Percentiles rank a stretch among this genome's conserved stretches.
Conservation (phyloP, 192 early-diverging fungal species). For the Phycomyces blakesleeanus region DNA sequence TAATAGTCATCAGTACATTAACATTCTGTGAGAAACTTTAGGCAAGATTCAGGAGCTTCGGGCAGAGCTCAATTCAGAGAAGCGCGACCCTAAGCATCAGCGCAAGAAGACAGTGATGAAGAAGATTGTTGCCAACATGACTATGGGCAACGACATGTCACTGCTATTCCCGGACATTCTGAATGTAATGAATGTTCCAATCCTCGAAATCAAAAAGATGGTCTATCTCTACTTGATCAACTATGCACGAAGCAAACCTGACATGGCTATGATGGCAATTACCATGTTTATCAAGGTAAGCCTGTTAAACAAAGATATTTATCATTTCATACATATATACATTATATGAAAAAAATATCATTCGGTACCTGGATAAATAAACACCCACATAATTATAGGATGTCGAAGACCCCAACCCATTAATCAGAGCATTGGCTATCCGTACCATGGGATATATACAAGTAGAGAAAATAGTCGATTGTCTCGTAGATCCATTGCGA, state of each 20-base stretch:
- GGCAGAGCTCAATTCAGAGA: slow-evolving; percentile 81
- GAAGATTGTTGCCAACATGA: slow-evolving; percentile 99
- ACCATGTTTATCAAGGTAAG: slow-evolving; percentile 80
- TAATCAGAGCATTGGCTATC: slow-evolving; percentile 93
- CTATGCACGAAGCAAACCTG: slow-evolving; percentile 89
- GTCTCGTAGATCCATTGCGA: slow-evolving; percentile 81
- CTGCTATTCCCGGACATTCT: slow-evolving; percentile 90
- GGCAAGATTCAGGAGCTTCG: slow-evolving; percentile 91
- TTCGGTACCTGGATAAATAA: background rate
- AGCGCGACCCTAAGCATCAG: slow-evolving; percentile 73
- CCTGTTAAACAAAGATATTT: too few species aligned
- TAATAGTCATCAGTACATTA: background rate
- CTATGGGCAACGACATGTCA: slow-evolving; percentile 99
- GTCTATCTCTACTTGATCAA: slow-evolving; percentile 97
- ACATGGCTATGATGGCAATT: slow-evolving; percentile 90
- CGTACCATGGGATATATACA: slow-evolving; percentile 97
- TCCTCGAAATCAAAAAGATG: slow-evolving; percentile 84
- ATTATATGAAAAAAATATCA: background rate
- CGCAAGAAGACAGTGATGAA: slow-evolving; percentile 85
- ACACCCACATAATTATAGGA: slow-evolving; percentile 52
- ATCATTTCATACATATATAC: background rate
- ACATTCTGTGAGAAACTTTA: slow-evolving; percentile 20
- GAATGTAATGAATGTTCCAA: slow-evolving; percentile 85
- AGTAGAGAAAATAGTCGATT: slow-evolving; percentile 85
- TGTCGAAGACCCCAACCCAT: slow-evolving; percentile 86